Evolutionary conservation across 179 eudicot genomes (phyloP), one percentile per base, ranked within the genome.

Genomic region (Camellia oleifera): DNA sequence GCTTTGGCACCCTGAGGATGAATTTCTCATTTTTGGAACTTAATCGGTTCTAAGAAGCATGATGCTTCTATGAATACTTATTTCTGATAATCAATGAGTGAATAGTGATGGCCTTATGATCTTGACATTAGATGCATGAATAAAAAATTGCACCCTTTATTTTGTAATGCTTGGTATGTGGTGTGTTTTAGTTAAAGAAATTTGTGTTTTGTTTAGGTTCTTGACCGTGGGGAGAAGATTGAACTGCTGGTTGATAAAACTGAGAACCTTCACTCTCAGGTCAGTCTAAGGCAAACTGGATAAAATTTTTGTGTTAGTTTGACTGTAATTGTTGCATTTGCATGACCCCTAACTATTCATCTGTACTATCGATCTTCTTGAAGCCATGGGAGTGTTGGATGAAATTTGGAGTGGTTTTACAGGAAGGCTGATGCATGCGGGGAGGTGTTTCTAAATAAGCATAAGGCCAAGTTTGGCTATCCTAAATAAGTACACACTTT

Each of bases 181-280:
- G 82, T 44, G 86, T 3, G 32, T 56, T 66, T 15, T 50, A 17
- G 14, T 58, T 54, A 48, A 4, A 83, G 26, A 68, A 66, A 72
- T 0, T n/a, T 15, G 50, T 12, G 5, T 76, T 8, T 48, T 63
- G n/a, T 85, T 68, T 81, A 85, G 88, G 88, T 85, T 64, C 88
- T 85, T 78, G 88, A 85, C 58, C 88, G 88, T 69, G 88, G 88
- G 71, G 88, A 85, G 86, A 85, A 83, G 84, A 85, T 85, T 81
- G 88, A 85, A 65, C 77, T 85, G 53, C 75, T 85, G 78, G 88
- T 85, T 53, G 88, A 85, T 61, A 85, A 85, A 81, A 83, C 88
- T 18, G 88, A 85, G 80, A 83, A 85, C 77, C 88, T 85, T 74
- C 88, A 82, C 46, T 83, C 83, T 32, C 86, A 85, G 86, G 88